Percentiles rank a stretch among this genome's conserved stretches.
phyloP scores from a whole-genome alignment of 139 green algal species.

The Volvox africanus region DNA sequence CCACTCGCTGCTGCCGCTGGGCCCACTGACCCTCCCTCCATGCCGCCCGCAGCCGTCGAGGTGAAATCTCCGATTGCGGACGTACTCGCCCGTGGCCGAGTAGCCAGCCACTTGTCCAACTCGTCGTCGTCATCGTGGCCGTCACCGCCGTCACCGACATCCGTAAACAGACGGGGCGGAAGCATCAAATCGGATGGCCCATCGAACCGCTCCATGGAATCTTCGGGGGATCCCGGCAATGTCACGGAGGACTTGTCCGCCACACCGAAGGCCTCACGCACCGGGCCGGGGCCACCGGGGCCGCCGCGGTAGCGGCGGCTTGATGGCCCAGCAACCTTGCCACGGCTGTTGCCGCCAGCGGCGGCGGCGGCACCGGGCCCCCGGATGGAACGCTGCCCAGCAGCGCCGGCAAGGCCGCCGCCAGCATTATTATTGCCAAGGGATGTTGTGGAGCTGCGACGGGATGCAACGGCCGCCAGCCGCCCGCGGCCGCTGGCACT shows the following conservation, averaged over 20 bases:
- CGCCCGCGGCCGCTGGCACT: not conserved
- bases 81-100: not conserved
- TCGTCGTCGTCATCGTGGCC: not conserved
- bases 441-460: not conserved
- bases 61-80: not conserved
- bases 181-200: not conserved
- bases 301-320: not conserved
- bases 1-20: not conserved
- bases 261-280: conserved; percentile 3
- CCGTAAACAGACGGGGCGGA: not conserved
- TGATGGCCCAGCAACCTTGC: not conserved
- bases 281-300: not conserved
- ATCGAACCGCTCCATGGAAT: not conserved
- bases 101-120: conserved; percentile 4
- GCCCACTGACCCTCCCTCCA: not conserved
- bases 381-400: not conserved
- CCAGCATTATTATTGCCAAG: not conserved
- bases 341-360: not conserved
- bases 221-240: not conserved
- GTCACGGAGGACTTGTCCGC: not conserved
- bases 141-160: not conserved
- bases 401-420: not conserved
- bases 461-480: not conserved
- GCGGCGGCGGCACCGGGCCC: not conserved
- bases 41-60: not conserved